Base-by-base conservation (phyloP, 169 alveolate genomes). In the Plasmodium chabaudi region DNA sequence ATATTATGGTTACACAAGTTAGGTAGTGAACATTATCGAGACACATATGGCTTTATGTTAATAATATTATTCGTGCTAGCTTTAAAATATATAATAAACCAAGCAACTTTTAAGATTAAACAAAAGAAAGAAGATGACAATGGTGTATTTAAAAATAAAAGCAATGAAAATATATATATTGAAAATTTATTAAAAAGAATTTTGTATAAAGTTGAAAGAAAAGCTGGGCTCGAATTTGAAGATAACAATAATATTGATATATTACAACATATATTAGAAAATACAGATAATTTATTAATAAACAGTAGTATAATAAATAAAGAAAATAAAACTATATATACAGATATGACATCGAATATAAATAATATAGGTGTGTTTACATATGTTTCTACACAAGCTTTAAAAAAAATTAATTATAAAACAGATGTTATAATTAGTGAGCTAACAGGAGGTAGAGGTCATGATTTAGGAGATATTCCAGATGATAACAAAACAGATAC, bases 361-460 rank as follows among this genome's bases (percentile, higher is more conserved):
- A 75, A 75, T 21, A 75, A 75, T 67, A 53, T 75, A 21, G 88
- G 88, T 7, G 53, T 75, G 1, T 75, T 75, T 63, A 75, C 88
- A 10, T 75, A 75, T 57, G 34, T 75, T 12, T 75, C 88, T 23
- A 75, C 88, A 1, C 88, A 75, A 67, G 88, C 75, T 63, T 63
- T 75, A 63, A 75, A 75, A 23, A 75, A 68, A 39, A 44, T 75
- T 7, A 75, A 75, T 57, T 27, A 42, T 1, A 75, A 75, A 27
- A 47, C 77, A 0, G 72, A 75, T 75, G 9, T 75, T 13, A 17
- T 75, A 2, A 15, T 73, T 9, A 73, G 25, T 21, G 87, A 63
- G 19, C 60, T 73, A 46, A 10, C 17, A 9, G 75, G 75, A 3
- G 75, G 51, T 10, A 23, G n/a, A 1, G 34, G 59, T 5, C 6